Evolutionary conservation across 768 basidiomycete genomes (phyloP).

Genomic region (Strobilomyces echinocephalus): DNA sequence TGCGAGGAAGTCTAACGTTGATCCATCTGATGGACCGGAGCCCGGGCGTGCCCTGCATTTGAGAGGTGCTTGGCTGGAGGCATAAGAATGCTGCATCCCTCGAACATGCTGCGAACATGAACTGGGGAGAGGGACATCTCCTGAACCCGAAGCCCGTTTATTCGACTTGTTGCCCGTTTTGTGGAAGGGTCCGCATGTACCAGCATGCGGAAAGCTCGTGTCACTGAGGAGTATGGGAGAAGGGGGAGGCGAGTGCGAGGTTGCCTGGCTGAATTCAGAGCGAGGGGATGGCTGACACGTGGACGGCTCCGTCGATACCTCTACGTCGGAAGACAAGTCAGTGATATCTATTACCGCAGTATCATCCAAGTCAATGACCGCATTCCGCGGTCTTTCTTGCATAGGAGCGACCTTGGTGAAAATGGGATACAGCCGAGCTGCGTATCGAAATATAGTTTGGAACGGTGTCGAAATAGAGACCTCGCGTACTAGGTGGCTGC

Average conservation of each 20-base stretch:
- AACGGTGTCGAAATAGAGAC: not conserved
- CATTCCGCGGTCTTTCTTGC: constrained; percentile 1
- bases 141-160: constrained; percentile 1
- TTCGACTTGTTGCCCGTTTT: constrained; percentile 4
- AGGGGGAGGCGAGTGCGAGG: constrained; percentile 6
- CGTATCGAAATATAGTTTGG: not conserved
- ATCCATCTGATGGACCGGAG: constrained; percentile 2
- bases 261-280: constrained; percentile 6
- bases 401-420: constrained; percentile 14
- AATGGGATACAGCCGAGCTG: constrained; percentile 26
- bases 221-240: not conserved
- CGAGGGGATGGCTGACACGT: constrained; percentile 4
- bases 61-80: constrained; percentile 7
- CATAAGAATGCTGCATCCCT: constrained; percentile 47
- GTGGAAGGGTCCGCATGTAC: not conserved
- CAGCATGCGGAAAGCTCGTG: constrained; percentile 8
- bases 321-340: constrained; percentile 15
- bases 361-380: constrained; percentile 13
- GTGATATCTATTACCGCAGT: constrained; percentile 18
- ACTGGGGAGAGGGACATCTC: constrained; percentile 44
- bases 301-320: constrained; percentile 10
- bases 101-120: constrained; percentile 54
- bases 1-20: constrained; percentile 18
- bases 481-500: constrained; percentile 19
- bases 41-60: constrained; percentile 6